phyloP scores from a whole-genome alignment of 2,329 filamentous ascomycete genomes.

The Fusarium sp. region DNA sequence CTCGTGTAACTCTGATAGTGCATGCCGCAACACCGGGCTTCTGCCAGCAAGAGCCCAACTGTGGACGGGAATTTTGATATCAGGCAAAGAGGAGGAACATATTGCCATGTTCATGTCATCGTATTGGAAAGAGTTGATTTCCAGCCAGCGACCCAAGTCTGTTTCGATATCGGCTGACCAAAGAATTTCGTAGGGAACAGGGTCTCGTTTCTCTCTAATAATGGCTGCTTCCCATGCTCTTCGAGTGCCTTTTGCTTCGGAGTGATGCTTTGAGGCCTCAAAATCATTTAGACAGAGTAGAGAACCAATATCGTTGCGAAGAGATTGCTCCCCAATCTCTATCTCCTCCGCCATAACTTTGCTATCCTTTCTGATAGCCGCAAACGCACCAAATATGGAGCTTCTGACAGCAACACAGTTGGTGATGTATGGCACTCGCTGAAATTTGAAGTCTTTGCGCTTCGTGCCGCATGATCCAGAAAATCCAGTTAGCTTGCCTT shows the following conservation, averaged over 20 bases:
- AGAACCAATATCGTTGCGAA: slow-evolving; percentile 79
- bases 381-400: slow-evolving; percentile 89
- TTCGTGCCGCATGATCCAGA: slow-evolving; percentile 63
- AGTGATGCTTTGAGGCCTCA: slow-evolving; percentile 51
- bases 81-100: slow-evolving; percentile 69
- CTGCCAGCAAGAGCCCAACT: slow-evolving; percentile 81
- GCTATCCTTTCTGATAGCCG: slow-evolving; percentile 84
- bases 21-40: slow-evolving; percentile 73
- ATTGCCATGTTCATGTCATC: slow-evolving; percentile 57
- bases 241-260: slow-evolving; percentile 49
- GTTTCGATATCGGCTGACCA: slow-evolving; percentile 72
- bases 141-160: slow-evolving; percentile 65
- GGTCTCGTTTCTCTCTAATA: slow-evolving; percentile 57
- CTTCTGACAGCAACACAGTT: slow-evolving; percentile 85
- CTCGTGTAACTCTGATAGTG: slow-evolving; percentile 65
- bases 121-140: slow-evolving; percentile 50
- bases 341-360: slow-evolving; percentile 81
- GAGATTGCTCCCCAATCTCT: slow-evolving; percentile 68
- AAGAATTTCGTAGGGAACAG: slow-evolving; percentile 63
- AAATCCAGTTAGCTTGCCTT: slow-evolving; percentile 74
- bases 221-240: slow-evolving; percentile 50
- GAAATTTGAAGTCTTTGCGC: slow-evolving; percentile 93
- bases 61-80: slow-evolving; percentile 81
- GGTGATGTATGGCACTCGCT: slow-evolving; percentile 87
- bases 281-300: slow-evolving; percentile 76